Evolutionary conservation across 768 basidiomycete genomes (phyloP).

Genomic region (Russula sp.): DNA sequence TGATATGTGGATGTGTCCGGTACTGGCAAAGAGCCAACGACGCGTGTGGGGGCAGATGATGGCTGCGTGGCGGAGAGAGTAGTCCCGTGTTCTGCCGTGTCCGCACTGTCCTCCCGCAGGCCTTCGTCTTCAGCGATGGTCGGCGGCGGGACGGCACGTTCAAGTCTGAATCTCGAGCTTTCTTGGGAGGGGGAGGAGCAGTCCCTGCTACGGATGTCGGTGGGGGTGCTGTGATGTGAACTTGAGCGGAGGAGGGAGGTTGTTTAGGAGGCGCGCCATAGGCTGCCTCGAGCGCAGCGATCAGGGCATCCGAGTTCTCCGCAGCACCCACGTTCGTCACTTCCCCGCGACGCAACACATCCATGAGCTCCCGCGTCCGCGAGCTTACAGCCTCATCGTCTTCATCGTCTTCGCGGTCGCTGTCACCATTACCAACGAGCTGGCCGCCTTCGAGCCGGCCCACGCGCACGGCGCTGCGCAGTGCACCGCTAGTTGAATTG

Average conservation of each 20-base stretch:
- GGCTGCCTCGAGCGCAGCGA: conserved; percentile 24
- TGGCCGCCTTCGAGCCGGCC: conserved; percentile 35
- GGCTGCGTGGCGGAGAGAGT: not conserved
- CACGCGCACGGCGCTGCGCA: conserved; percentile 35
- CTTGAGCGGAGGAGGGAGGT: not conserved
- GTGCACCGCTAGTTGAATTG: conserved; percentile 30
- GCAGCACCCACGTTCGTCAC: conserved; percentile 37
- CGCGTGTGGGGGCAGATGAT: not conserved
- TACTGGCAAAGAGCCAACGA: not conserved
- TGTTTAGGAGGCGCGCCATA: conserved; percentile 16
- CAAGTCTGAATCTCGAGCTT: conserved; percentile 33
- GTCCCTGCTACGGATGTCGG: not conserved
- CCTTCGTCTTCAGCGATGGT: conserved; percentile 5
- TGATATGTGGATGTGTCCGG: not conserved
- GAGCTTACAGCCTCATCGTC: conserved; percentile 30
- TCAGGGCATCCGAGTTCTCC: conserved; percentile 20
- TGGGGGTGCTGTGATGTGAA: not conserved
- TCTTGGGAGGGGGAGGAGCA: not conserved
- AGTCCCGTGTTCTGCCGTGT: conserved; percentile 13
- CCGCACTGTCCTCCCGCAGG: conserved; percentile 21
- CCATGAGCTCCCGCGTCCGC: conserved; percentile 32
- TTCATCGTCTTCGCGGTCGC: conserved; percentile 34
- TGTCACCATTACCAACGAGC: conserved; percentile 36
- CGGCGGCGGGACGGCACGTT: conserved; percentile 19
- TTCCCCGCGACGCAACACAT: conserved; percentile 35